Evolutionary conservation across 176 grass and related monocot genomes (phyloP).

Genomic region (Dactylis glomerata): DNA sequence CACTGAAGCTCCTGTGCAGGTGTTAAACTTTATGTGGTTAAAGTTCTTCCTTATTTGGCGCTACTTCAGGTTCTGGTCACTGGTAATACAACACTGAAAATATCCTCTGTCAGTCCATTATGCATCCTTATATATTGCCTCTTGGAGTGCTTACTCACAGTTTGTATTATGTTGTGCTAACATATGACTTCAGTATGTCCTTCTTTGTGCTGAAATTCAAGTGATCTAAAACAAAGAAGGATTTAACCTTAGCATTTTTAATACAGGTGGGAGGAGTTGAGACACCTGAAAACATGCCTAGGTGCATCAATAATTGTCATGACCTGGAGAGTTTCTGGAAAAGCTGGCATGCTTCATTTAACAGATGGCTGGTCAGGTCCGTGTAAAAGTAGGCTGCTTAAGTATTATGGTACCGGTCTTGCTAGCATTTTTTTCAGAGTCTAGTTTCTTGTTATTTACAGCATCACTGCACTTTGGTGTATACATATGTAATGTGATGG

Average conservation of each 20-base stretch:
- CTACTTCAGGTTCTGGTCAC: conserved; percentile 93
- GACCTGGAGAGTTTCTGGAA: conserved; percentile 98
- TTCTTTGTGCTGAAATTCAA: neutral
- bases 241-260: conserved; percentile 26
- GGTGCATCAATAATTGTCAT: conserved; percentile 90
- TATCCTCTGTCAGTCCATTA: neutral
- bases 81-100: conserved; percentile 56
- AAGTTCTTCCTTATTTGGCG: conserved; percentile 99
- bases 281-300: conserved; percentile 94
- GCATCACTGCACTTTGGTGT: neutral
- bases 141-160: neutral
- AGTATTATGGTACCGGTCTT: conserved; percentile 13
- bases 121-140: neutral
- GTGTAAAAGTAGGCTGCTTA: conserved; percentile 18
- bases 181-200: neutral
- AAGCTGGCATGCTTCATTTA: conserved; percentile 97
- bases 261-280: conserved; percentile 80
- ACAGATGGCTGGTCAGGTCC: conserved; percentile 98
- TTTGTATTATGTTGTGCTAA: neutral
- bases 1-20: conserved; percentile 38
- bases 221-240: neutral
- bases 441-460: neutral
- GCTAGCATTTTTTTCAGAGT: neutral
- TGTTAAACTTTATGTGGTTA: conserved; percentile 98
- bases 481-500: neutral